Evolutionary conservation across 352 stramenopile species (phyloP), one percentile per base, ranked within the genome.

Genomic region (Pythium vanterpoolii): DNA sequence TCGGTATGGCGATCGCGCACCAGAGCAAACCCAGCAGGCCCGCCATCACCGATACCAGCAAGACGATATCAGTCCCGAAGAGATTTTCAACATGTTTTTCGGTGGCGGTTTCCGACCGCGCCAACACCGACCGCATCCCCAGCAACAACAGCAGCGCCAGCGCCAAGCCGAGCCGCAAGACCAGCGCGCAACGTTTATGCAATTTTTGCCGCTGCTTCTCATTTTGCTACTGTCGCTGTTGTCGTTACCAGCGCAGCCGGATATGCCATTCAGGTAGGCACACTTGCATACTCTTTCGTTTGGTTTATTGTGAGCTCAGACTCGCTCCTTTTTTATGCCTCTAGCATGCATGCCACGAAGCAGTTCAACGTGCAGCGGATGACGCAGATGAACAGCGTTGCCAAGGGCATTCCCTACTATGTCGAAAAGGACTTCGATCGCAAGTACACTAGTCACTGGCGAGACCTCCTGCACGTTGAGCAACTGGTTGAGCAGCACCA

Each of bases 61-160:
- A 10, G 84, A 96, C 19, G 88, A 96, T 31, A 86, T 96, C 39
- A 95, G 86, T 52, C 88, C 88, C 10, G 85, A 95, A 54, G 88
- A 96, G 60, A 94, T 96, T 72, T 96, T 96, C 72, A 95, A 95
- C 73, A 94, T 96, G 83, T 95, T 96, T 59, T 96, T 96, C 57
- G 88, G 88, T 38, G 87, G 86, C 13, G 80, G 83, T 27, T 89
- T 93, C 57, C 82, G 74, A 54, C 63, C 72, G 26, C 74, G 87
- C 31, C 86, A 79, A 19, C 43, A 68, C 38, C 23, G 47, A 27
- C 69, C 72, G 16, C 64, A 73, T 27, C 68, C 66, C n/a, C n/a
- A n/a, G 66, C 62, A 67, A 1, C 69, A 71, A 18, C 76, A 85
- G 40, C 71, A 64, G n/a, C 71, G 76, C n/a, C 72, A 74, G 61